Percentiles rank a stretch among this genome's conserved stretches.
Conservation (phyloP, 2,329 filamentous ascomycete genomes). For the Drechslerella coelobrocha region DNA sequence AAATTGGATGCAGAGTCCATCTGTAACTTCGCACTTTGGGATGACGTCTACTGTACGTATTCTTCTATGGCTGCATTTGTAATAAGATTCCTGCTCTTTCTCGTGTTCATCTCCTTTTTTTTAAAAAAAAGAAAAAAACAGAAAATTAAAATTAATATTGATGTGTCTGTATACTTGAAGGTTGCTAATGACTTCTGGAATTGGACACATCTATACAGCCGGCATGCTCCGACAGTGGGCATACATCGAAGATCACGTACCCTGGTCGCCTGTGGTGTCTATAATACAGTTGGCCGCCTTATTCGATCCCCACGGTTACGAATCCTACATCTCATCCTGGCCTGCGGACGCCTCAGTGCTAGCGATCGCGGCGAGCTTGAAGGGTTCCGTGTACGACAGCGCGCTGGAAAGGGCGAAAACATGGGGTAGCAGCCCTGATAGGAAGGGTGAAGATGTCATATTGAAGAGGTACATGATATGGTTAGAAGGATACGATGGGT, state of each 20-base stretch:
- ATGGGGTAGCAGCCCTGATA: constrained; percentile 22
- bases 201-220: no score
- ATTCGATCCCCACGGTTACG: constrained; percentile 18
- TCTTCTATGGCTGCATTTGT: no score
- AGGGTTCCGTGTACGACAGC: constrained; percentile 10
- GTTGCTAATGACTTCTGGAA: no score
- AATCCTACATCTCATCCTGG: constrained; percentile 14
- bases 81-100: no score
- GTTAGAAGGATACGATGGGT: constrained; percentile 26
- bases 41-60: constrained; percentile 42
- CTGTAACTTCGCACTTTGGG: constrained; percentile 31
- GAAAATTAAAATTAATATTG: no score
- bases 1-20: constrained; percentile 28
- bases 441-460: background rate
- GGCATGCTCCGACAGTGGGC: constrained; percentile 36
- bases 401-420: constrained; percentile 15
- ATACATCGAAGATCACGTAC: constrained; percentile 21
- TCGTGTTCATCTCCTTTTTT: no score
- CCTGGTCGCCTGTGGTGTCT: constrained; percentile 38
- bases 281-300: constrained; percentile 37
- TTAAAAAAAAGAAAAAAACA: no score
- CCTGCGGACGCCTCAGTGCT: constrained; percentile 26
- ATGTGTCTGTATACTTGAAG: no score
- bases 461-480: constrained; percentile 20
- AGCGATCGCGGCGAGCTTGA: constrained; percentile 11